These are phyloP conservation scores for Pinguiococcus pyrenoidosus DNA, from an alignment of 108 stramenopile species.

Conservation along the genomic window DNA sequence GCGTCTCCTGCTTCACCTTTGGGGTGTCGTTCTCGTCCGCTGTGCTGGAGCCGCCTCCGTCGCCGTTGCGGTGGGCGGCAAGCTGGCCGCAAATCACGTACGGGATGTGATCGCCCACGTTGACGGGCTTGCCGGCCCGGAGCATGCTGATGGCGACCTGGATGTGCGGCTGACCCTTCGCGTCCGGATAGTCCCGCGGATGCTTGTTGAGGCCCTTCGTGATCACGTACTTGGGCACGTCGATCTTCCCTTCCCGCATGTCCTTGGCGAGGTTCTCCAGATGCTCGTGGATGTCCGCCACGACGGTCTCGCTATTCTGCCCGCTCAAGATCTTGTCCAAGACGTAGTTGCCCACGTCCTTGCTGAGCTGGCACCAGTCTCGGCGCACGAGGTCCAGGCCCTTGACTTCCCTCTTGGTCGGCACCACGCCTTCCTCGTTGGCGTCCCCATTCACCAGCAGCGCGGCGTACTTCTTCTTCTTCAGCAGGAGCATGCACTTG, in stretches of 20 bases:
- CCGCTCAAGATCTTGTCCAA: conserved; percentile 83
- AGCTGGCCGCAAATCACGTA: conserved; percentile 79
- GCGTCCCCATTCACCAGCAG: conserved; percentile 56
- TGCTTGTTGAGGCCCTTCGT: conserved; percentile 98
- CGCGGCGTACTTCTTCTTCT: conserved; percentile 99
- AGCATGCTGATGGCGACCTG: conserved; percentile 91
- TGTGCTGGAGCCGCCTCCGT: no score
- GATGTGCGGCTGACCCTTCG: conserved; percentile 83
- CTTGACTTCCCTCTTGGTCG: conserved; percentile 73
- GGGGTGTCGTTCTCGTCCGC: no score
- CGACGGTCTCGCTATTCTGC: conserved; percentile 58
- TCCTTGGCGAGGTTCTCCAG: conserved; percentile 63
- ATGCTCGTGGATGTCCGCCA: conserved; percentile 70
- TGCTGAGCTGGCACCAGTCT: conserved; percentile 97
- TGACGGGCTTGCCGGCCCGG: conserved; percentile 70
- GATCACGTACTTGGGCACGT: conserved; percentile 80
- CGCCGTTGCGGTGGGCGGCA: no score
- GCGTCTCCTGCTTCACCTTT: conserved; percentile 18
- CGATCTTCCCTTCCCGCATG: conserved; percentile 67
- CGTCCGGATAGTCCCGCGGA: conserved; percentile 95
- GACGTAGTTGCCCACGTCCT: conserved; percentile 77
- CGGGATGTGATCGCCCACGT: conserved; percentile 95
- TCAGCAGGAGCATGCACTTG: conserved; percentile 84
- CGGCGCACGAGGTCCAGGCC: conserved; percentile 96
- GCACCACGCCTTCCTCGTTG: conserved; percentile 35